Conservation (phyloP, 176 grass and related monocot species). For the Zea mays region DNA sequence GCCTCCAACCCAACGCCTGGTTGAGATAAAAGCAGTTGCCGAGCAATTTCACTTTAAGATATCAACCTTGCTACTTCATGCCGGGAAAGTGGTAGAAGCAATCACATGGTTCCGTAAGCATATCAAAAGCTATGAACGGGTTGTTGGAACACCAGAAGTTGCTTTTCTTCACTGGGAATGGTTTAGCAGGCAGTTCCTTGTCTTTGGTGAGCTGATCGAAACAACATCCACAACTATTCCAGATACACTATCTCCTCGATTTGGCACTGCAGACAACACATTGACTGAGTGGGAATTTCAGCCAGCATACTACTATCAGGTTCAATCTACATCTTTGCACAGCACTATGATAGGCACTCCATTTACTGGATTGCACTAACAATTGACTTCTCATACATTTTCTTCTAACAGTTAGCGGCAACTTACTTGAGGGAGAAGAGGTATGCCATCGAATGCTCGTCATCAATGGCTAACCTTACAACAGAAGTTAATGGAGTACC, state of each 20-base stretch:
- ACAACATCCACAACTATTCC: conserved; percentile 65
- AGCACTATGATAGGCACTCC: neutral
- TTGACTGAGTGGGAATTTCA: conserved; percentile 97
- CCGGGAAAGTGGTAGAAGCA: conserved; percentile 83
- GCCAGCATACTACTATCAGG: conserved; percentile 98
- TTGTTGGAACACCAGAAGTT: conserved; percentile 69
- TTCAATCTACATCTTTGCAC: conserved; percentile 38
- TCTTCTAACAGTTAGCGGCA: conserved; percentile 78
- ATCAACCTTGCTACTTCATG: conserved; percentile 94
- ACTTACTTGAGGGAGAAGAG: conserved; percentile 95
- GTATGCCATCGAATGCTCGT: conserved; percentile 60
- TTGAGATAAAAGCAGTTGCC: conserved; percentile 89
- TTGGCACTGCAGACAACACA: conserved; percentile 74
- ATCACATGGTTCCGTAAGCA: conserved; percentile 89
- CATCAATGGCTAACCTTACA: conserved; percentile 51
- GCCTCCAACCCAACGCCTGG: conserved; percentile 86
- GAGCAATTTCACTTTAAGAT: conserved; percentile 95
- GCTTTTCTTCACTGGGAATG: conserved; percentile 97
- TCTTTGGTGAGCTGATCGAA: conserved; percentile 94
- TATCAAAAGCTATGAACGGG: conserved; percentile 62
- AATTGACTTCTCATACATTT: conserved; percentile 46
- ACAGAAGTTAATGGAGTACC: conserved; percentile 54
- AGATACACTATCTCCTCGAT: conserved; percentile 64
- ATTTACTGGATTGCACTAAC: conserved; percentile 38
- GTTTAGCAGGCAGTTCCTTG: conserved; percentile 92